Base-by-base conservation (phyloP, 1,284 basidiomycete genomes). In the Anthracocystis walkeri region DNA sequence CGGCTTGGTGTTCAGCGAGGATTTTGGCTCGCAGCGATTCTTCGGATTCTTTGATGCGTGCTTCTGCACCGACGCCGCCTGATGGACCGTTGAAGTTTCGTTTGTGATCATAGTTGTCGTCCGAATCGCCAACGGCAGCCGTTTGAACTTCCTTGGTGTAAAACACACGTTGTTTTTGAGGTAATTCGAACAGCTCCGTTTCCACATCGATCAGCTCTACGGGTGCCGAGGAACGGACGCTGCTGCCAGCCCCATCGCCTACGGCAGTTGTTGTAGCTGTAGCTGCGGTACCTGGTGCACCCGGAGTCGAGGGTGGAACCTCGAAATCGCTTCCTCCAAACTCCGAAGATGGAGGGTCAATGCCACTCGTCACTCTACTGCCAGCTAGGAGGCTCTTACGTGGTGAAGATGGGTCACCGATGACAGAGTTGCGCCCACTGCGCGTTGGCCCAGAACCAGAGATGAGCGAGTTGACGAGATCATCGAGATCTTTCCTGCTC, bases 61-160 rank as follows among this genome's bases (percentile, higher is more conserved):
- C 45, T 57, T 73, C 69, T 1, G 75, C 55, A 4, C 65, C 67
- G 3, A 70, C 66, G 8, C 64, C 53, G 90, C 89, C 59, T 91
- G 89, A 61, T 92, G 88, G 67, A 91, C 90, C 82, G 25, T 27
- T 20, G 31, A 50, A 25, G 40, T 7, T n/a, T 38, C 44, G 31
- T 10, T 12, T 35, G 12, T 40, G 3, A 86, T 89, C 86, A 27
- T 71, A 61, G 86, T 89, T 33, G 86, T 87, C 72, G 5, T 90
- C 81, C n/a, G 89, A 88, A 31, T 76, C 76, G 42, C 82, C 83
- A 10, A 73, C 54, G 3, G 63, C 55, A 41, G 65, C 57, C 1
- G 62, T 56, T 10, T 98, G 95, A 2, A 96, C 92, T 78, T 94
- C 92, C 86, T 96, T 97, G 76, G 95, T 95, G 83, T 97, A 97